Evolutionary conservation across 2,329 filamentous ascomycete genomes (phyloP), one percentile per base, ranked within the genome.

Genomic region (Paracorniculantispora psalliotae): DNA sequence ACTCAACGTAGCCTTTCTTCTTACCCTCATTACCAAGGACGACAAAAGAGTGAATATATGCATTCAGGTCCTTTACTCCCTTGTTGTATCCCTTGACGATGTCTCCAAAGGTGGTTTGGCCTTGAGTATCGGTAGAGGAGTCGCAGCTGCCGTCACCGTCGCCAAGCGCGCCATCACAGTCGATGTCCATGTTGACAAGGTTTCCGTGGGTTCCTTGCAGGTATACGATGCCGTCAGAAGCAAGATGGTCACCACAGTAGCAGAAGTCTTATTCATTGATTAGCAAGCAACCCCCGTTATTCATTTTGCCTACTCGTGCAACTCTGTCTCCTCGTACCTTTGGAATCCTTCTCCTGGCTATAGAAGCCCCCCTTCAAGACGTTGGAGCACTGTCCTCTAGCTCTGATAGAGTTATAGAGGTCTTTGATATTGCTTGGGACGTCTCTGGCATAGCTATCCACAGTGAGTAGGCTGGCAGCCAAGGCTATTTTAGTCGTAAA

Each of bases 1-100:
- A 82, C 0, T 65, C 69, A 10, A 67, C 67, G 60, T 67, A 75
- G 6, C 65, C 68, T 2, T 59, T 28, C 4, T 65, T 69, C n/a
- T 54, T 64, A 2, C 72, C 76, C 5, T 70, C 67, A 64, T 83
- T 83, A 3, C 81, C 81, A 57, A 84, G 77, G 0, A 84, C 81
- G 6, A 84, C 76, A 58, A 79, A 84, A 0, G 78, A 74, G 63
- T 83, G 80, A 1, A 81, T 70, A 51, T 80, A 77, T 0, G 80
- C 71, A 65, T 83, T 76, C 10, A 84, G 67, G 54, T 83, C 80
- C 0, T 66, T 65, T 21, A 73, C 63, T 1, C 71, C 72, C n/a
- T 62, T 62, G 2, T 71, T 71, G 61, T 76, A 79, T 9, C 63
- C 41, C 1, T 62, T 61, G 4, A 80, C 63, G 1, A 63, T 66